Percentiles rank a stretch among this genome's conserved stretches.
Evolutionary conservation across 23 red algal genomes (phyloP).

Genomic region (Cyanidioschyzon merolae): DNA sequence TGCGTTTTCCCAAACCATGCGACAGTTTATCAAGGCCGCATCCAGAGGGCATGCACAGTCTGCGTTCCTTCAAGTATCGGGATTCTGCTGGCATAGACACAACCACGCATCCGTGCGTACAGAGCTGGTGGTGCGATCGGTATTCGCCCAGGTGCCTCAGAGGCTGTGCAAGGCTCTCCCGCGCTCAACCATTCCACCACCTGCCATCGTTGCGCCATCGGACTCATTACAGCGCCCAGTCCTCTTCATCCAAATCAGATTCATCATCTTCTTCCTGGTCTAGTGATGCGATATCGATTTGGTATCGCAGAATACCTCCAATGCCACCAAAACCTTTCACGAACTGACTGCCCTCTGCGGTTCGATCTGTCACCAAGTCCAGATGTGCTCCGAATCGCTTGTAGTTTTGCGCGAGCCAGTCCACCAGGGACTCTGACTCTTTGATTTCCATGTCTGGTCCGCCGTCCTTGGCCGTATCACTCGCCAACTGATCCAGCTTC

Average conservation of each 20-base stretch:
- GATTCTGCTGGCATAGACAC: no score
- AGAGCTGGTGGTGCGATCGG: no score
- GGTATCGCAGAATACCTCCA: slow-evolving; percentile 85
- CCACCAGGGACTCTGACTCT: slow-evolving; percentile 66
- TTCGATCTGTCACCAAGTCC: slow-evolving; percentile 85
- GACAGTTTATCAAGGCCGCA: no score
- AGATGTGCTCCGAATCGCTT: slow-evolving; percentile 77
- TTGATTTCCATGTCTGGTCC: slow-evolving; percentile 68
- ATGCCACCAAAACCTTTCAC: slow-evolving; percentile 97
- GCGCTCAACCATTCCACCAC: no score
- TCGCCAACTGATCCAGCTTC: slow-evolving; percentile 50
- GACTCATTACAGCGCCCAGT: not conserved
- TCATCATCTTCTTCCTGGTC: slow-evolving; percentile 81
- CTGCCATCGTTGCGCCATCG: not conserved
- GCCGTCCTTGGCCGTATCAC: slow-evolving; percentile 38
- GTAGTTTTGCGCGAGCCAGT: slow-evolving; percentile 94
- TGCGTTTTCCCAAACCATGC: no score
- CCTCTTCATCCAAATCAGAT: slow-evolving; percentile 17
- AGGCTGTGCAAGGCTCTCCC: no score
- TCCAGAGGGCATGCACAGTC: no score
- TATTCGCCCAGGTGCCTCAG: no score
- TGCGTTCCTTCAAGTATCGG: no score
- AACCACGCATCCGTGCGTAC: no score
- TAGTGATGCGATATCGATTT: slow-evolving; percentile 58
- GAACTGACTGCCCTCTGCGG: slow-evolving; percentile 89